A percentile compares a stretch with the other conserved stretches of the same genome.
Conservation (phyloP, 805 yeast genomes). For the Wilhelminamyces savonicus region DNA sequence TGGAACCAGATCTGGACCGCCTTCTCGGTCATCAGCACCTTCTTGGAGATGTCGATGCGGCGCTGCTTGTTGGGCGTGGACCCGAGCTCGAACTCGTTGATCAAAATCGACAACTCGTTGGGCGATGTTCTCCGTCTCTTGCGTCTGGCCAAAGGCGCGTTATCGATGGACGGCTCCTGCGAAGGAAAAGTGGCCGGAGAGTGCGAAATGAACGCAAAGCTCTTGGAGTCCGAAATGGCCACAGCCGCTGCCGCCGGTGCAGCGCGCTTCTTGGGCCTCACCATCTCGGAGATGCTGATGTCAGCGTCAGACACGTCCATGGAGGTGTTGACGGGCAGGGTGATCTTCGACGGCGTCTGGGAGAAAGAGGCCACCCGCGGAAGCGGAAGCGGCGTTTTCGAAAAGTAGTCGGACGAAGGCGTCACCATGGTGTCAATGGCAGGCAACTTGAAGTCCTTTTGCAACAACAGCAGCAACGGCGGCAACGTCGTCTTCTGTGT, state of each 20-base stretch:
- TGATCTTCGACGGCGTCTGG: constrained; percentile 25
- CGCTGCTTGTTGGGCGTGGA: constrained; percentile 75
- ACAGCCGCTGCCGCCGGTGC: constrained; percentile 1
- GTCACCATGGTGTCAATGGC: too few relatives aligned
- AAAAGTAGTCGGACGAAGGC: too few relatives aligned
- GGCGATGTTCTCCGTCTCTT: constrained; percentile 95
- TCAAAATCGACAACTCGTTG: constrained; percentile 73
- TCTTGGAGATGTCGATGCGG: constrained; percentile 71
- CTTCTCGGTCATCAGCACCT: constrained; percentile 91
- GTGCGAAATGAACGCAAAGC: constrained; percentile 87
- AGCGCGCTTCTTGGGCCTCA: constrained; percentile 3
- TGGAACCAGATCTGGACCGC: constrained; percentile 99
- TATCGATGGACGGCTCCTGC: constrained; percentile 79
- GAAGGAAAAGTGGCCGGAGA: constrained; percentile 83
- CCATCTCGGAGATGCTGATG: constrained; percentile 3
- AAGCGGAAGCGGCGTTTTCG: too few relatives aligned
- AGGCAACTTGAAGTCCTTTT: too few relatives aligned
- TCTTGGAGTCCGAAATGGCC: constrained; percentile 25
- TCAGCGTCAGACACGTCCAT: constrained; percentile 7
- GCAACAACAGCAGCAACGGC: constrained; percentile 25
- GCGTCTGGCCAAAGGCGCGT: constrained; percentile 88
- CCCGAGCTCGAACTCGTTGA: constrained; percentile 69
- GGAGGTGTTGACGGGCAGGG: neutral
- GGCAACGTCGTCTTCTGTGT: constrained; percentile 27
- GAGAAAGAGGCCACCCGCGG: too few relatives aligned